These are phyloP conservation scores for Paraconiothyrium sp. DNA, from an alignment of 2,329 filamentous ascomycete species.

Conservation along the genomic window DNA sequence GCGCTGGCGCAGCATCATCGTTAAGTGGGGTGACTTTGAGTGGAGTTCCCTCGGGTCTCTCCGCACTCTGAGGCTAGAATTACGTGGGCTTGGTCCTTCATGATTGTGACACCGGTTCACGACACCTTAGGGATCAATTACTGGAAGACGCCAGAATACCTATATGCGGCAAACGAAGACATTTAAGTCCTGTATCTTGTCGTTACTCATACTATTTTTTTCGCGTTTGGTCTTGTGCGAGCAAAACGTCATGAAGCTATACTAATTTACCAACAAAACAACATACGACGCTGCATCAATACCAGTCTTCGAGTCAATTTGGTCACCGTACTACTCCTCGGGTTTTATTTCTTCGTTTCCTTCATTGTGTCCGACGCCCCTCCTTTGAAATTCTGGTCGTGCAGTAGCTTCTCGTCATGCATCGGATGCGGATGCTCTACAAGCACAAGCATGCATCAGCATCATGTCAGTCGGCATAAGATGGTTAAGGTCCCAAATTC, in stretches of 20 bases:
- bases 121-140: neutral
- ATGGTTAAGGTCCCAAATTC: neutral
- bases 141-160: too few species aligned
- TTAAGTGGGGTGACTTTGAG: neutral
- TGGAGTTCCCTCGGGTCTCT: neutral
- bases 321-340: neutral
- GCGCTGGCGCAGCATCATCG: neutral
- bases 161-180: neutral
- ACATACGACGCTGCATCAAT: neutral
- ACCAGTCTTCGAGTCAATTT: neutral
- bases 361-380: neutral
- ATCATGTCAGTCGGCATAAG: neutral
- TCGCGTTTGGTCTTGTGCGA: neutral
- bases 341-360: neutral
- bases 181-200: neutral
- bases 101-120: too few species aligned
- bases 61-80: neutral
- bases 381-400: neutral
- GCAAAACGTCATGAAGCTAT: neutral
- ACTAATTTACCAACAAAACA: neutral
- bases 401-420: neutral
- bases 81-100: too few species aligned
- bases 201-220: neutral
- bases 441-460: neutral
- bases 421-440: slow-evolving; percentile 2